phyloP scores from a whole-genome alignment of 495 filamentous ascomycete genomes.

The Staphylotrichum tortipilum region DNA sequence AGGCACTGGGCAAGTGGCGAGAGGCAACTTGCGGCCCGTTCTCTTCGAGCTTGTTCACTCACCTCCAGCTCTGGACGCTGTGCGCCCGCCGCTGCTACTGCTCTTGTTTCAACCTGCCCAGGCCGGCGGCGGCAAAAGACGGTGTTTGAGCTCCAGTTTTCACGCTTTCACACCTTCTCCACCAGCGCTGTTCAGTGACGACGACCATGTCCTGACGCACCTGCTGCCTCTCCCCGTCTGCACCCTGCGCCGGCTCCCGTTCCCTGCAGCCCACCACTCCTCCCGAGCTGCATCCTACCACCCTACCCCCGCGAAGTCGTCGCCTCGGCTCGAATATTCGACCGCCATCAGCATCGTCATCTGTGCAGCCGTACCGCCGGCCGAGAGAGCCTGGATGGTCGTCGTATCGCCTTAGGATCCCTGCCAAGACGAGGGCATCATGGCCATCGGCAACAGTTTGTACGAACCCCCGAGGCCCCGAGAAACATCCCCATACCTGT shows the following conservation, averaged over 20 bases:
- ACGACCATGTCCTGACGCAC: slow-evolving; percentile 9
- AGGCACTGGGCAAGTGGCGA: too few relatives aligned
- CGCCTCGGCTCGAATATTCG: not conserved
- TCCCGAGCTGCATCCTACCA: not conserved
- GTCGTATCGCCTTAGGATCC: slow-evolving; percentile 18
- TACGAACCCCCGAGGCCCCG: slow-evolving; percentile 19
- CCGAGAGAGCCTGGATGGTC: slow-evolving; percentile 16
- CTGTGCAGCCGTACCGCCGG: not conserved
- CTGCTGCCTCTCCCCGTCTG: not conserved
- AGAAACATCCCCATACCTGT: too few relatives aligned
- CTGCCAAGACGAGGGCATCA: slow-evolving; percentile 27
- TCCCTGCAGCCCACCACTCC: too few relatives aligned
- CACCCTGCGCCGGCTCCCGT: too few relatives aligned
- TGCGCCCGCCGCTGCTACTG: too few relatives aligned
- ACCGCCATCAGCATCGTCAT: not conserved
- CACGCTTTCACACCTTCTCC: too few relatives aligned
- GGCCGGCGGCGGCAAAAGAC: too few relatives aligned
- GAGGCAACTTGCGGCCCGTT: too few relatives aligned
- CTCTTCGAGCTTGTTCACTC: too few relatives aligned
- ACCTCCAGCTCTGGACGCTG: too few relatives aligned
- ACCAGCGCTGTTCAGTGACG: slow-evolving; percentile 1
- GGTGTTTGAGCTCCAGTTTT: too few relatives aligned
- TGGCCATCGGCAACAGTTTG: slow-evolving; percentile 47
- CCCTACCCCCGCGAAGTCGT: not conserved
- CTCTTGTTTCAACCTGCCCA: too few relatives aligned